Evolutionary conservation across 345 rosid genomes (phyloP), one percentile per base, ranked within the genome.

Genomic region (Erysimum cheiranthoides): DNA sequence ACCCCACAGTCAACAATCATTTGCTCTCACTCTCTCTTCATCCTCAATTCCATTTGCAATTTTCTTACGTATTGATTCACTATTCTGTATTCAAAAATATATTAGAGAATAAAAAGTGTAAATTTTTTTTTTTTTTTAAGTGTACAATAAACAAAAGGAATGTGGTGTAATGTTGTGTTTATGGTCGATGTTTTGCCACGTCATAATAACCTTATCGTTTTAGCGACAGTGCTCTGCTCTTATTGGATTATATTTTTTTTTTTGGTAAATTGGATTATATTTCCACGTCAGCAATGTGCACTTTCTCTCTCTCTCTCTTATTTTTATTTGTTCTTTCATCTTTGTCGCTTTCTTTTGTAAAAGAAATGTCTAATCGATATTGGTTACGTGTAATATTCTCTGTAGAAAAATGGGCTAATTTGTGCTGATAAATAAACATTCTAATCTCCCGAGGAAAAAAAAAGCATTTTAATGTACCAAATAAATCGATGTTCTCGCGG

Each of bases 101-200:
- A 34, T 10, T 13, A 14, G 16, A 30, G 25, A 72, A 34, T 5
- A 6, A 72, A 59, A 70, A 72, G 28, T 53, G 61, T 53, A 45
- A n/a, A n/a, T n/a, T n/a, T n/a, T n/a, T n/a, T n/a, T n/a, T n/a
- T n/a, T n/a, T n/a, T n/a, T n/a, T n/a, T n/a, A n/a, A n/a, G n/a
- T 53, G 61, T 53, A 45, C 16, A 56, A 56, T 13, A 18, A 39
- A 75, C 68, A 76, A 69, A 60, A 61, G 70, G 62, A 60, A 52
- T 75, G 56, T 68, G 73, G 45, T 50, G 39, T 30, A 57, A 38
- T 66, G 60, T 58, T 51, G 31, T 58, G 46, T 45, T 64, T 46
- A 39, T 78, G 77, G 77, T 68, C 35, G 6, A 0, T 58, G 73
- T 72, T 49, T 31, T 39, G 77, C 77, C 81, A 78, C 68, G 62